These are phyloP conservation scores for Colletotrichum neosansevieriae DNA, from an alignment of 2,329 filamentous ascomycete species.

Conservation along the genomic window DNA sequence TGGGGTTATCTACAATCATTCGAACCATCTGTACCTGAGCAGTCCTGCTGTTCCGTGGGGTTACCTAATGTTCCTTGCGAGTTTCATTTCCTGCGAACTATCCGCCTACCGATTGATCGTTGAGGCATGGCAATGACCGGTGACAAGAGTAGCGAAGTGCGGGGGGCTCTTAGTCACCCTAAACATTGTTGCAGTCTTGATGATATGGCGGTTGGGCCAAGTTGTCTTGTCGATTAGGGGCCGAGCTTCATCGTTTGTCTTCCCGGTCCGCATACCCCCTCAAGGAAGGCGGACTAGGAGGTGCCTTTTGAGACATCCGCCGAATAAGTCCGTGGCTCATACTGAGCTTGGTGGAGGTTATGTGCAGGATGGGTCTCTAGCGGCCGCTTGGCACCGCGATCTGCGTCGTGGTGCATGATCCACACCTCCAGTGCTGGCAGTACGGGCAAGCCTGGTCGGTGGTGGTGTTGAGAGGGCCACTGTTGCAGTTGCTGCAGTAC, in stretches of 20 bases:
- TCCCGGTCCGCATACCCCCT: too few relatives aligned
- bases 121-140: not conserved
- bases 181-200: too few relatives aligned
- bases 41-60: not conserved
- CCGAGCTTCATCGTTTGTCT: too few relatives aligned
- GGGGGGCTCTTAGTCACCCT: too few relatives aligned
- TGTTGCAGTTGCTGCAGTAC: constrained; percentile 12
- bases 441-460: not conserved
- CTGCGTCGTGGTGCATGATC: not conserved
- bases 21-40: not conserved
- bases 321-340: too few relatives aligned
- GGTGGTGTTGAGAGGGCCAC: not conserved
- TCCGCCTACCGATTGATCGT: too few relatives aligned
- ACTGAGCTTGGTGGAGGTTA: too few relatives aligned
- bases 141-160: too few relatives aligned
- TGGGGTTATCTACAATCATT: not conserved
- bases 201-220: too few relatives aligned
- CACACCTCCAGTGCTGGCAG: constrained; percentile 18
- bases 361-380: not conserved
- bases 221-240: too few relatives aligned
- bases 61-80: not conserved
- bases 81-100: not conserved
- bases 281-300: too few relatives aligned
- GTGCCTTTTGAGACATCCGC: too few relatives aligned
- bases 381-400: not conserved